A percentile compares a stretch with the other conserved stretches of the same genome.
phyloP scores from a whole-genome alignment of 148 eudicot genomes.

The Cornus suecica region DNA sequence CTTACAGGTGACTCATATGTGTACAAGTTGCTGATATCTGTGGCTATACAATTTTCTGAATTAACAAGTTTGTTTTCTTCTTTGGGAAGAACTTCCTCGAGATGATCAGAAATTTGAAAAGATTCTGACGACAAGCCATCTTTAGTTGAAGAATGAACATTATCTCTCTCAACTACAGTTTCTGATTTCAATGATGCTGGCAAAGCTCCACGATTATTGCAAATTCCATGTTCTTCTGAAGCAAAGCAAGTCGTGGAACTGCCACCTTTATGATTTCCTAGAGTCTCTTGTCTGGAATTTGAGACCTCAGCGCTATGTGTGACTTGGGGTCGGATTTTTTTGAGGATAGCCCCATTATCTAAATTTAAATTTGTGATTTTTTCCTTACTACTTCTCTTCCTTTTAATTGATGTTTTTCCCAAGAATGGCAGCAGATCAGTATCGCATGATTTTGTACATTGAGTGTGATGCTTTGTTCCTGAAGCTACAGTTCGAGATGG shows the following conservation, averaged over 20 bases:
- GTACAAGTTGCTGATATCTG: conserved; percentile 24
- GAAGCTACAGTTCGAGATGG: conserved; percentile 33
- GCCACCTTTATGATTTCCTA: conserved; percentile 12
- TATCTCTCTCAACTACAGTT: conserved; percentile 17
- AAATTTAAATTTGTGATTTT: conserved; percentile 24
- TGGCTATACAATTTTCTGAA: conserved; percentile 15
- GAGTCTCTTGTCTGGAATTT: conserved; percentile 18
- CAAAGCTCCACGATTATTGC: conserved; percentile 17
- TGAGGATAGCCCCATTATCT: conserved; percentile 15
- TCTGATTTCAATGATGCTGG: conserved; percentile 23
- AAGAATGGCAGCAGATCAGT: conserved; percentile 35
- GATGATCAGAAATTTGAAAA: conserved; percentile 25
- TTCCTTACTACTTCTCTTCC: conserved; percentile 60
- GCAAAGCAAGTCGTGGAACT: conserved; percentile 20
- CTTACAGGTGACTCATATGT: conserved; percentile 49
- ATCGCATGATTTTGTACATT: conserved; percentile 18
- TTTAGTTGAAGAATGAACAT: conserved; percentile 16
- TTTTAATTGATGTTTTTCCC: conserved; percentile 36
- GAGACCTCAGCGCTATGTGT: conserved; percentile 15
- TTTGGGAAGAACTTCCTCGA: conserved; percentile 19
- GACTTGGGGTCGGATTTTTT: conserved; percentile 26
- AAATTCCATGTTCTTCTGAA: conserved; percentile 12
- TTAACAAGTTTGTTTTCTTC: conserved; percentile 22
- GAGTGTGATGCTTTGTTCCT: conserved; percentile 27
- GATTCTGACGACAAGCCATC: conserved; percentile 23